phyloP scores from a whole-genome alignment of 352 stramenopile genomes.

The Phytopythium oedochilum region DNA sequence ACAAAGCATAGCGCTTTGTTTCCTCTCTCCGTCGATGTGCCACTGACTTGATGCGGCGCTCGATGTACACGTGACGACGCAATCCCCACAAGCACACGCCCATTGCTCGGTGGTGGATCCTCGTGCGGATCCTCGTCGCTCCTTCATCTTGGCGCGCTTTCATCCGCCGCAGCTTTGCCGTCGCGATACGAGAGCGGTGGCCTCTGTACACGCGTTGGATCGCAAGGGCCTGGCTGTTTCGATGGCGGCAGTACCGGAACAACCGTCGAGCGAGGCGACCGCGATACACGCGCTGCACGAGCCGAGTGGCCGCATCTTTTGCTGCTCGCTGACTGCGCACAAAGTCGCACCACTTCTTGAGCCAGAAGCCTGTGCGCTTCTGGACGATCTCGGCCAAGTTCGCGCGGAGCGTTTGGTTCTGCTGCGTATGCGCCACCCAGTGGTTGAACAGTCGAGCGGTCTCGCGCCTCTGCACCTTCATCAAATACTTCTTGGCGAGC shows the following conservation, averaged over 20 bases:
- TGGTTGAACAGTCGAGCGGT: constrained; percentile 47
- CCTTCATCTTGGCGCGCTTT: constrained; percentile 25
- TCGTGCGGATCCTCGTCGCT: constrained; percentile 20
- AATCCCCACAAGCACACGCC: constrained; percentile 28
- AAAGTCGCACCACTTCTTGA: constrained; percentile 41
- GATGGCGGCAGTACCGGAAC: constrained; percentile 25
- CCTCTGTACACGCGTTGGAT: constrained; percentile 67
- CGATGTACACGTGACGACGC: constrained; percentile 9
- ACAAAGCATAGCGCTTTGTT: constrained; percentile 6
- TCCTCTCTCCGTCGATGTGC: constrained; percentile 6
- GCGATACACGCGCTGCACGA: constrained; percentile 64
- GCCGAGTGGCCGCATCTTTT: constrained; percentile 20
- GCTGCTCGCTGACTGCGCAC: constrained; percentile 16
- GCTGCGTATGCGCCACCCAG: constrained; percentile 30
- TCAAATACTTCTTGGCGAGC: constrained; percentile 47
- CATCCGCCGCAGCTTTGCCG: constrained; percentile 15
- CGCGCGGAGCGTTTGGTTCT: constrained; percentile 36
- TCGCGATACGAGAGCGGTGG: constrained; percentile 15
- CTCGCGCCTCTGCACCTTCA: constrained; percentile 45
- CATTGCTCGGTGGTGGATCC: constrained; percentile 23
- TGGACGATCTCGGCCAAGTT: constrained; percentile 45
- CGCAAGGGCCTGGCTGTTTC: constrained; percentile 14
- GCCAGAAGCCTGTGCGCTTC: constrained; percentile 36
- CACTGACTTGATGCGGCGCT: constrained; percentile 33
- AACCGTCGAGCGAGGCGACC: constrained; percentile 48